A percentile compares a stretch with the other conserved stretches of the same genome.
phyloP scores from a whole-genome alignment of 331 rosid genomes.

The Acacia concinna region DNA sequence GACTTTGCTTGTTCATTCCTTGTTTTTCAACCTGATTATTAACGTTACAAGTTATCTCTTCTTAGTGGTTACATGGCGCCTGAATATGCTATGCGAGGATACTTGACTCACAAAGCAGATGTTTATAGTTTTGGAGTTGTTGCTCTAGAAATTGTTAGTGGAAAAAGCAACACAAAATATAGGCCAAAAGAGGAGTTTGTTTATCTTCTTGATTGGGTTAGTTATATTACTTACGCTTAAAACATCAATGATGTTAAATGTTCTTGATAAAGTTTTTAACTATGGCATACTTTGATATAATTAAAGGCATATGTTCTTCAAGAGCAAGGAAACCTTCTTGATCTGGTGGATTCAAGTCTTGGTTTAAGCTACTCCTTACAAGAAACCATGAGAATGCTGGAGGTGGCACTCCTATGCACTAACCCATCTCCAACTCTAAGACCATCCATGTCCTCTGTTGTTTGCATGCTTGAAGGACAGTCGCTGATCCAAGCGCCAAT shows the following conservation, averaged over 20 bases:
- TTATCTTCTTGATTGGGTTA: slow-evolving; percentile 82
- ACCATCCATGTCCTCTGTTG: slow-evolving; percentile 81
- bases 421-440: slow-evolving; percentile 86
- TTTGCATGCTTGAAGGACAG: slow-evolving; percentile 80
- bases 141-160: slow-evolving; percentile 73
- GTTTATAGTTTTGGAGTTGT: slow-evolving; percentile 79
- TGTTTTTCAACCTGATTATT: neutral
- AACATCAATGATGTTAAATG: neutral
- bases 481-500: slow-evolving; percentile 52
- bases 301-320: slow-evolving; percentile 73
- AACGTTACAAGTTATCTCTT: neutral
- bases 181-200: slow-evolving; percentile 68
- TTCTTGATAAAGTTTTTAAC: slow-evolving; percentile 9
- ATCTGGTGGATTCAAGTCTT: slow-evolving; percentile 70
- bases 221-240: neutral
- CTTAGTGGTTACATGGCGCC: slow-evolving; percentile 74
- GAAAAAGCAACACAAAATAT: slow-evolving; percentile 63
- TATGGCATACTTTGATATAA: slow-evolving; percentile 5
- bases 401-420: slow-evolving; percentile 68
- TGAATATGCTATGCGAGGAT: slow-evolving; percentile 73
- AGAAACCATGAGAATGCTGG: slow-evolving; percentile 72
- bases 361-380: slow-evolving; percentile 52
- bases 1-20: neutral
- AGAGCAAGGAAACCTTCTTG: slow-evolving; percentile 82
- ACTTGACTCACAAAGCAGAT: slow-evolving; percentile 79